Percentiles rank a stretch among this genome's conserved stretches.
Evolutionary conservation across 306 rosid genomes (phyloP).

Genomic region (Acacia crassicarpa): DNA sequence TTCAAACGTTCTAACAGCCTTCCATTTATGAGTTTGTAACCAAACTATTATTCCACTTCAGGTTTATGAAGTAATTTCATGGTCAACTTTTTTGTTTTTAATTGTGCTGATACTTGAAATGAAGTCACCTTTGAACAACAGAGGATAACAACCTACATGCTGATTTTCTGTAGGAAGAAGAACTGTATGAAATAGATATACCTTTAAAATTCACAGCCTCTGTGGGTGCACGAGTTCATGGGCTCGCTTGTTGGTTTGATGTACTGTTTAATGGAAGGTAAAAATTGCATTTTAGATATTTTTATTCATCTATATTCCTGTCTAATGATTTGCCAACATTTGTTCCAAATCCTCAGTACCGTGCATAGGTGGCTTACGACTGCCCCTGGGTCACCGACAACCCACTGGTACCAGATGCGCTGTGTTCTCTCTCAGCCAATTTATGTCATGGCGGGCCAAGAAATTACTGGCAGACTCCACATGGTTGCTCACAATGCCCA

Average conservation of each 20-base stretch:
- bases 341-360: conserved; percentile 53
- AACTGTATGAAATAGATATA: conserved; percentile 81
- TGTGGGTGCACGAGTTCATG: conserved; percentile 92
- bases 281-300: conserved; percentile 18
- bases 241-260: conserved; percentile 98
- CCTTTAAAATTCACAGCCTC: conserved; percentile 79
- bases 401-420: conserved; percentile 96
- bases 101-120: conserved; percentile 15
- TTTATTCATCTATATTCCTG: conserved; percentile 4
- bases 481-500: conserved; percentile 93
- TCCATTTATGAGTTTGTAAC: conserved; percentile 15
- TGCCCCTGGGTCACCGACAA: conserved; percentile 93
- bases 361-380: conserved; percentile 97
- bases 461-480: conserved; percentile 86
- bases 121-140: background rate
- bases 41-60: background rate
- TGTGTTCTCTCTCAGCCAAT: conserved; percentile 94
- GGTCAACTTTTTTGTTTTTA: background rate
- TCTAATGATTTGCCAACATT: conserved; percentile 9
- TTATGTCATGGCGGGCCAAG: conserved; percentile 97
- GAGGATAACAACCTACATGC: background rate
- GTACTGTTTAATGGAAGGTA: conserved; percentile 94
- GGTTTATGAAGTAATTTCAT: background rate
- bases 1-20: background rate
- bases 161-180: conserved; percentile 72